Conservation (phyloP, 495 filamentous ascomycete species). For the Aspergillus mulundensis region DNA sequence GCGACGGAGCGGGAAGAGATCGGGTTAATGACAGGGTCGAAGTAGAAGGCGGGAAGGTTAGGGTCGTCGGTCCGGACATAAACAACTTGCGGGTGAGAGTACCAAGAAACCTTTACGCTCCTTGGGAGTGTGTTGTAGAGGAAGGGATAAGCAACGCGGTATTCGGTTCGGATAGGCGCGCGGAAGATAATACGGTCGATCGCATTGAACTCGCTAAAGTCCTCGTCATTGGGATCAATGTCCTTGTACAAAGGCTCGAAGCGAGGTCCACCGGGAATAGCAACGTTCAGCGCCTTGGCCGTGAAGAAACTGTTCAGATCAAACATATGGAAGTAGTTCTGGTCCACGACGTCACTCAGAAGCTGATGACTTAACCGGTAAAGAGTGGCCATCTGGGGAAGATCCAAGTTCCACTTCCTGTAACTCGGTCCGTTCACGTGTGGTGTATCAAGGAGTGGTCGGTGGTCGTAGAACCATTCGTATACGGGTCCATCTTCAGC, state of each 20-base stretch:
- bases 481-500: conserved; percentile 86
- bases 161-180: conserved; percentile 91
- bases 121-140: conserved; percentile 95
- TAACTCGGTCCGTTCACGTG: conserved; percentile 98
- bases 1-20: conserved; percentile 94
- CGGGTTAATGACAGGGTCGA: conserved; percentile 95
- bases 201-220: conserved; percentile 99
- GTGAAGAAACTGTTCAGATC: conserved; percentile 93
- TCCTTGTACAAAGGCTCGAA: conserved; percentile 99
- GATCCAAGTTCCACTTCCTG: conserved; percentile 88
- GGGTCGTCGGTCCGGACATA: conserved; percentile 87
- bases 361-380: conserved; percentile 90
- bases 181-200: conserved; percentile 99
- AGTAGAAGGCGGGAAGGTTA: conserved; percentile 92
- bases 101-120: conserved; percentile 90
- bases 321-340: conserved; percentile 98
- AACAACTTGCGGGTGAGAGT: conserved; percentile 88
- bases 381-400: conserved; percentile 95
- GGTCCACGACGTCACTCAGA: conserved; percentile 86
- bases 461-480: conserved; percentile 98
- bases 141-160: conserved; percentile 88
- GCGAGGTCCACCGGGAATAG: conserved; percentile 91
- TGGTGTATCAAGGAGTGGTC: conserved; percentile 82
- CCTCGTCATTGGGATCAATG: conserved; percentile 97
- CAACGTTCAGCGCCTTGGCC: conserved; percentile 95